Percentiles rank a stretch among this genome's conserved stretches.
phyloP scores from a whole-genome alignment of 495 filamentous ascomycete genomes.

The Xylaria palmicola region DNA sequence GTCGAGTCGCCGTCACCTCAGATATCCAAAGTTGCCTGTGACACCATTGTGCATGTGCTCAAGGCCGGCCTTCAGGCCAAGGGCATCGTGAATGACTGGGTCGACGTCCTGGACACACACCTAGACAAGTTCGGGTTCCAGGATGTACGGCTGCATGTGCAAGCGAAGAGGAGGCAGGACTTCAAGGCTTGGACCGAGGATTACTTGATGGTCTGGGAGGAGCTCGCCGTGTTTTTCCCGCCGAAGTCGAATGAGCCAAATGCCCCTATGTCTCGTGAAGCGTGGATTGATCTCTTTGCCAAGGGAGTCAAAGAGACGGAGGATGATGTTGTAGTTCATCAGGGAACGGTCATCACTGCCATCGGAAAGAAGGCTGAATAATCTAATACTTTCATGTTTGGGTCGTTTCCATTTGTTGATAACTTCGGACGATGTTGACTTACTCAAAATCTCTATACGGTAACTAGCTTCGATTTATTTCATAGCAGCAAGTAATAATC shows the following conservation, averaged over 20 bases:
- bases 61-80: slow-evolving; percentile 3
- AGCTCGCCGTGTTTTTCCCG: slow-evolving; percentile 20
- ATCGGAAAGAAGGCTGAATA: slow-evolving; percentile 7
- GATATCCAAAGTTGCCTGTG: slow-evolving; percentile 12
- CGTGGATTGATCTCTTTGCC: slow-evolving; percentile 18
- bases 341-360: slow-evolving; percentile 7
- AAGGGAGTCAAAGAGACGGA: slow-evolving; percentile 23
- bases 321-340: slow-evolving; percentile 20
- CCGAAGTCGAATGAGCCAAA: slow-evolving; percentile 17
- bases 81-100: background rate
- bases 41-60: slow-evolving; percentile 17
- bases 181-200: slow-evolving; percentile 28
- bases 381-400: too few species aligned
- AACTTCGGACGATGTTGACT: too few species aligned
- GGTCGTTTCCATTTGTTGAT: too few species aligned
- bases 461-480: too few species aligned
- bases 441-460: too few species aligned
- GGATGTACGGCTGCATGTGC: background rate
- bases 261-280: slow-evolving; percentile 20
- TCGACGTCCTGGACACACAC: slow-evolving; percentile 4
- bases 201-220: slow-evolving; percentile 28
- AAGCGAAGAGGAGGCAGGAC: slow-evolving; percentile 14
- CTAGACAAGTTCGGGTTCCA: slow-evolving; percentile 11
- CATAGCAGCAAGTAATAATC: too few species aligned
- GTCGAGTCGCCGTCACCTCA: slow-evolving; percentile 17